phyloP scores from a whole-genome alignment of 164 flowering plant species.

The Malania oleifera region DNA sequence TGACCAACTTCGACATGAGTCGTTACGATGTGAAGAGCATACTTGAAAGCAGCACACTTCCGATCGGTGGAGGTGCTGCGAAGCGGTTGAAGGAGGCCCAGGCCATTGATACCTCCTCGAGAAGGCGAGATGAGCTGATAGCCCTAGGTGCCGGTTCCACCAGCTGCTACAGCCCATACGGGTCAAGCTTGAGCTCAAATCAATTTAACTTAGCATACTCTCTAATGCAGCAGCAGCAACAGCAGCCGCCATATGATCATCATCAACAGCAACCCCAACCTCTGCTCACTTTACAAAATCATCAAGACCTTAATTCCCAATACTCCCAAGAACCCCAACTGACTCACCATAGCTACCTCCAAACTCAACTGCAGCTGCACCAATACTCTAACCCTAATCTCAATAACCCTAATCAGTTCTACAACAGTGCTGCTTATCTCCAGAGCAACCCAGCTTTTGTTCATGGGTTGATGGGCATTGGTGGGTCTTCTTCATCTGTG shows the following conservation, averaged over 20 bases:
- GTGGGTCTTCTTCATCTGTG: slow-evolving; percentile 20
- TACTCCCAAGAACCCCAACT: slow-evolving; percentile 32
- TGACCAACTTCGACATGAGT: slow-evolving; percentile 80
- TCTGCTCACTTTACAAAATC: slow-evolving; percentile 44
- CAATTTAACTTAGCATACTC: slow-evolving; percentile 45
- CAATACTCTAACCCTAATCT: slow-evolving; percentile 28
- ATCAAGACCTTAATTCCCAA: slow-evolving; percentile 29
- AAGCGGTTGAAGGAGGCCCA: slow-evolving; percentile 70
- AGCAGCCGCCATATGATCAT: slow-evolving; percentile 16
- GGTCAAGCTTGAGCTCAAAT: slow-evolving; percentile 18
- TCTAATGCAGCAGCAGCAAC: slow-evolving; percentile 22
- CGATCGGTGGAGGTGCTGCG: slow-evolving; percentile 77
- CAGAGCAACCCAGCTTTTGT: slow-evolving; percentile 38
- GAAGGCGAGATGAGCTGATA: slow-evolving; percentile 56
- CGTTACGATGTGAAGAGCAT: slow-evolving; percentile 80
- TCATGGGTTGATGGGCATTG: slow-evolving; percentile 47
- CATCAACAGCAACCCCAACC: slow-evolving; percentile 41
- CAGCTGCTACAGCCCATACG: slow-evolving; percentile 7
- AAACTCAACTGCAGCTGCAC: slow-evolving; percentile 46
- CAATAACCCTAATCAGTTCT: slow-evolving; percentile 22
- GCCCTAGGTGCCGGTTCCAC: slow-evolving; percentile 35
- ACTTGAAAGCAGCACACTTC: slow-evolving; percentile 70
- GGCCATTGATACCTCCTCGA: slow-evolving; percentile 52
- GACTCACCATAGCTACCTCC: slow-evolving; percentile 33
- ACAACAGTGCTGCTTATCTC: slow-evolving; percentile 21